Base-by-base conservation (phyloP, 805 yeast species). In the Suhomyces emberorum region DNA sequence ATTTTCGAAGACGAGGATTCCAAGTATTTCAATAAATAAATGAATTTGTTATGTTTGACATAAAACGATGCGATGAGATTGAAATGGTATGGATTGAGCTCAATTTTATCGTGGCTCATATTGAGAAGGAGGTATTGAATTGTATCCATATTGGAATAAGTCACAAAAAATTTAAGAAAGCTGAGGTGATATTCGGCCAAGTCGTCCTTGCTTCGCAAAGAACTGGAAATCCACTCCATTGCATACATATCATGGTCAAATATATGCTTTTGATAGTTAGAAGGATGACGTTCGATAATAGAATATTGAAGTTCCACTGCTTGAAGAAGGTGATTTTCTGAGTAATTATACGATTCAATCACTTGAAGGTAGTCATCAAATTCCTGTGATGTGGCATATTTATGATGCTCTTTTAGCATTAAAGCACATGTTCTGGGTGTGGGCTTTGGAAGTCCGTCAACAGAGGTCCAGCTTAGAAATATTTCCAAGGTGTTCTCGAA, bases 101-200 rank as follows among this genome's bases (percentile, higher is more conserved):
- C 32, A 35, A 57, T 23, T 5, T 37, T 43, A 2, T 61, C 35
- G 24, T 46, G 41, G 32, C 59, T 55, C 12, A 47, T 31, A 14
- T 52, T 55, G 61, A 63, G 56, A 3, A 63, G 37, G 1, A 63
- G 38, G 21, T 47, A 38, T 31, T 64, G 61, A 11, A 63, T 49
- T 46, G 52, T 37, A 16, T 49, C 42, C 44, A 61, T 48, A 34
- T 47, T 46, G n/a, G 63, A 49, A 35, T 56, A 56, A 28, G 49
- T 52, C 6, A 52, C 46, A 26, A 63, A 49, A 38, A 65, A 65
- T 14, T 44, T 43, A 28, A 64, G 45, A 38, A 57, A 52, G 2
- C 43, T 35, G 32, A 51, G 54, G 42, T 63, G 63, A 37, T 54
- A 61, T 5, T 52, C 58, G 15, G 42, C 38, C 24, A 57, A 38